Evolutionary conservation across 306 rosid species (phyloP), one percentile per base, ranked within the genome.

Genomic region (Acacia melanoxylon): DNA sequence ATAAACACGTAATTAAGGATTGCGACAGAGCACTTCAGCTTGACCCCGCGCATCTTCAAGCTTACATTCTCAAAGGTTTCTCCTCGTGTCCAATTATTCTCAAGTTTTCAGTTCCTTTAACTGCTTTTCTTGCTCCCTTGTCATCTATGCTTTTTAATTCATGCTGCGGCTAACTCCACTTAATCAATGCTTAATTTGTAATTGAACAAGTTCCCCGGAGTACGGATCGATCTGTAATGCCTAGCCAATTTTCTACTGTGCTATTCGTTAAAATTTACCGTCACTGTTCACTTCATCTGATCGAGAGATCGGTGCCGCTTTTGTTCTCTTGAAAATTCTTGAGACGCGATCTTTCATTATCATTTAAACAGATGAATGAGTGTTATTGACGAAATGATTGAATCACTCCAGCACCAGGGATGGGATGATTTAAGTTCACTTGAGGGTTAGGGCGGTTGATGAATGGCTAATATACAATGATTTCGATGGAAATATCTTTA

Each of bases 1-100:
- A 92, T 80, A 92, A 92, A 83, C 97, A 92, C 56, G 97, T 88
- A 76, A 80, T 92, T 65, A 92, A 89, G 90, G 97, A 92, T 83
- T 92, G 94, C 29, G 97, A 90, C 74, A 89, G 77, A 85, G 94
- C 92, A 63, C 91, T 92, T 78, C 85, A 89, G 88, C 88, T 89
- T 45, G 93, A 92, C 74, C 90, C 97, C 2, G 40, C 80, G 79
- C 56, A 79, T 80, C 91, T 92, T 84, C 94, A 89, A 81, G 91
- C 93, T 83, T 88, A 87, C 86, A 83, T 90, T 58, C 90, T 92
- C 85, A 92, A 92, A 89, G 97, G 97, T 85, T 27, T 78, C 41
- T 85, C 37, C 78, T 54, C 51, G 41, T 16, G 14, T 77, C 77
- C 72, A 59, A 42, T 83, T 19, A 62, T 77, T 17, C 13, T 29